These are phyloP conservation scores for Metarhizium guizhouense DNA, from an alignment of 2,329 filamentous ascomycete species.

Conservation along the genomic window DNA sequence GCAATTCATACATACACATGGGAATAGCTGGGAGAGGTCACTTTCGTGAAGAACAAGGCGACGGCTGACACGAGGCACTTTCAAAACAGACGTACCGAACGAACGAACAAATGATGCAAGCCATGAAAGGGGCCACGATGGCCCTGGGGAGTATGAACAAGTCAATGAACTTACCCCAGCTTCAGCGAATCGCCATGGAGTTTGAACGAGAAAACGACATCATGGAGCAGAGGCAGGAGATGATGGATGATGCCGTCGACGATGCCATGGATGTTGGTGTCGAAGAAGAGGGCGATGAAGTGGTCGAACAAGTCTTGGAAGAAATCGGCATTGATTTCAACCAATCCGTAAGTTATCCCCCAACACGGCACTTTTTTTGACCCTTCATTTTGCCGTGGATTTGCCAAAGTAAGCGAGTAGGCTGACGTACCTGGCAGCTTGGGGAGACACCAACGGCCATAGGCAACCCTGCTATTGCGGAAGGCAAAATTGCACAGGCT, in stretches of 20 bases:
- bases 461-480: constrained; percentile 62
- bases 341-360: constrained; percentile 58
- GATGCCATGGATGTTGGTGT: constrained; percentile 85
- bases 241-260: constrained; percentile 99
- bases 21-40: neutral
- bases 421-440: constrained; percentile 46
- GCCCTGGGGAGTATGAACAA: constrained; percentile 95
- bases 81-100: constrained; percentile 74
- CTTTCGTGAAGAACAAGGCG: neutral
- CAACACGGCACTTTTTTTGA: neutral
- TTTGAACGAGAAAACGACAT: constrained; percentile 98
- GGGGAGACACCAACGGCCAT: constrained; percentile 84
- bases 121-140: constrained; percentile 95
- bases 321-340: constrained; percentile 94
- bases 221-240: constrained; percentile 97
- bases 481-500: constrained; percentile 77
- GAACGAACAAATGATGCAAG: constrained; percentile 99
- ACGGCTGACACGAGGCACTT: constrained; percentile 6
- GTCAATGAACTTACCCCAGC: constrained; percentile 90
- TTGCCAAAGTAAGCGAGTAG: neutral
- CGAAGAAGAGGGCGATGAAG: constrained; percentile 93
- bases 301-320: constrained; percentile 92
- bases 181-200: constrained; percentile 97
- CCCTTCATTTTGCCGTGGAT: neutral
- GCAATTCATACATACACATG: neutral